Evolutionary conservation across 768 basidiomycete species (phyloP).

Genomic region (Trametes gibbosa): DNA sequence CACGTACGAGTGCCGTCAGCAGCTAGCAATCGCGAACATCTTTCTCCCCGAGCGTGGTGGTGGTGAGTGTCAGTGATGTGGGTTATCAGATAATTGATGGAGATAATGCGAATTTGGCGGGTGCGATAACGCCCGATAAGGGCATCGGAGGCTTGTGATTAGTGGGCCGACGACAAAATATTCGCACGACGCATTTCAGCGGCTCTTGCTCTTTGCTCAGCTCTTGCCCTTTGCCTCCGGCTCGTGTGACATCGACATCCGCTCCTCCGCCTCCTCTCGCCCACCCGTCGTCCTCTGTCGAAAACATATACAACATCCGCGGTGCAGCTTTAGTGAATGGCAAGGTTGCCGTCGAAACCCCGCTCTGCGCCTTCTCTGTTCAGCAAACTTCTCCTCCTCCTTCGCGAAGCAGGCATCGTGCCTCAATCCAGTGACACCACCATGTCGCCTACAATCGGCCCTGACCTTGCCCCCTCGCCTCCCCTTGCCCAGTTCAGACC

Average conservation of each 20-base stretch:
- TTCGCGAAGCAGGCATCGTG: constrained; percentile 17
- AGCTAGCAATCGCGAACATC: no score
- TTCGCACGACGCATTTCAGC: constrained; percentile 16
- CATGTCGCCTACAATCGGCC: constrained; percentile 24
- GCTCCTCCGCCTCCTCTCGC: not conserved
- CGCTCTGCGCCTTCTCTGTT: constrained; percentile 13
- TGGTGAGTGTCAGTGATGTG: not conserved
- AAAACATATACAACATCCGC: no score
- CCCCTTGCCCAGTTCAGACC: constrained; percentile 7
- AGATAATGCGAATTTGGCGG: not conserved
- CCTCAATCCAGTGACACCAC: constrained; percentile 5
- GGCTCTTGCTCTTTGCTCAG: not conserved
- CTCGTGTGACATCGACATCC: constrained; percentile 22
- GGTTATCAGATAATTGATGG: not conserved
- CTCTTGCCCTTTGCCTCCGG: not conserved
- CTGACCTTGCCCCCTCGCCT: constrained; percentile 17
- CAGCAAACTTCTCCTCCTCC: constrained; percentile 18
- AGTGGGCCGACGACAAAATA: not conserved
- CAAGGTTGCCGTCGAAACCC: constrained; percentile 13
- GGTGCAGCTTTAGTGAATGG: constrained; percentile 1
- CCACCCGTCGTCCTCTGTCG: no score
- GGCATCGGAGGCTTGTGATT: constrained; percentile 12
- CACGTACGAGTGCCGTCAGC: not conserved
- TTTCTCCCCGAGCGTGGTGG: not conserved
- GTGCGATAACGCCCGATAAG: not conserved